These are phyloP conservation scores for Rhododendron vialii DNA, from an alignment of 148 eudicot genomes.

Conservation along the genomic window DNA sequence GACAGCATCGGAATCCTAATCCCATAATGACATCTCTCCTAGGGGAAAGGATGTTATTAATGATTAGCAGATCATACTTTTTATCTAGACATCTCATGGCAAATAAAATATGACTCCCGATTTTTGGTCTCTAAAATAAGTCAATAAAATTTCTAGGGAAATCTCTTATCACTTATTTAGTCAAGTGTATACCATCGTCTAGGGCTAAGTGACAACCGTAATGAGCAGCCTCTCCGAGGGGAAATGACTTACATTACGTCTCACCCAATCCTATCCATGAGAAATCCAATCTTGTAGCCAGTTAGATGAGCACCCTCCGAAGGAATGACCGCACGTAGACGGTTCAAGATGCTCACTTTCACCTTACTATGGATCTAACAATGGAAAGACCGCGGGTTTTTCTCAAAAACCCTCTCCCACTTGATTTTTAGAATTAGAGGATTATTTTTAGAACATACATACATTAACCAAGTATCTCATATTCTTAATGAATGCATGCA, in stretches of 20 bases:
- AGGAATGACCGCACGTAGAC: neutral
- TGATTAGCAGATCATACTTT: neutral
- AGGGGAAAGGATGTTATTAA: neutral
- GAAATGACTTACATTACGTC: neutral
- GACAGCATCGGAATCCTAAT: neutral
- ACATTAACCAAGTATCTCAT: too few relatives aligned
- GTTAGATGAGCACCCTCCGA: neutral
- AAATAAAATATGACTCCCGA: neutral
- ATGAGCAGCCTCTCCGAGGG: neutral
- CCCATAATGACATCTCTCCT: neutral
- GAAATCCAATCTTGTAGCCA: neutral
- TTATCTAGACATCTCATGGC: neutral
- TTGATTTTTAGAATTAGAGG: neutral
- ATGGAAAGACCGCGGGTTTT: neutral
- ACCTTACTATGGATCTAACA: neutral
- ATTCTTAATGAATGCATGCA: too few relatives aligned
- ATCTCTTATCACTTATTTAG: neutral
- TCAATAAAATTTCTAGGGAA: neutral
- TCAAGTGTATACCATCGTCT: neutral
- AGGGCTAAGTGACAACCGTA: neutral
- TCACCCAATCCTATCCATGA: neutral
- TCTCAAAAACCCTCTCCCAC: neutral
- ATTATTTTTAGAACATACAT: too few relatives aligned
- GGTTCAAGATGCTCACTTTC: neutral
- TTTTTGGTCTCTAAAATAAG: neutral